Percentiles rank a stretch among this genome's conserved stretches.
Conservation (phyloP, 2,329 filamentous ascomycete species). For the Colletotrichum lini region DNA sequence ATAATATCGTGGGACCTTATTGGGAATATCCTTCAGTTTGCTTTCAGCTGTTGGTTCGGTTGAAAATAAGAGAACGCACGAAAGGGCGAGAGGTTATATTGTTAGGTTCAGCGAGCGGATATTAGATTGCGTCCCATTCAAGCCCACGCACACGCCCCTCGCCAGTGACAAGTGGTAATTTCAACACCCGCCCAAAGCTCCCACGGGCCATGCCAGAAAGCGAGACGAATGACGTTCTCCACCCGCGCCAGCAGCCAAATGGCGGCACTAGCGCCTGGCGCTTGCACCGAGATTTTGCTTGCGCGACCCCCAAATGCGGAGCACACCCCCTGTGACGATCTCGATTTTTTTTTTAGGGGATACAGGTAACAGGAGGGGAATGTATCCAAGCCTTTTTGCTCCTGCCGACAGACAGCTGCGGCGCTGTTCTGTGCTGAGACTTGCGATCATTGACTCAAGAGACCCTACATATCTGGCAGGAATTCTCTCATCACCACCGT, state of each 20-base stretch:
- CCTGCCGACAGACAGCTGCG: neutral
- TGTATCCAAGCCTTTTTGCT: slow-evolving; percentile 26
- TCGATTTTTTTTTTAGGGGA: slow-evolving; percentile 22
- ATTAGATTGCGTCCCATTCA: slow-evolving; percentile 11
- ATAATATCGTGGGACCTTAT: neutral
- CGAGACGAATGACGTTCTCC: slow-evolving; percentile 41
- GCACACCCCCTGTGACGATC: slow-evolving; percentile 40
- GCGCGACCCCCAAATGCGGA: slow-evolving; percentile 25
- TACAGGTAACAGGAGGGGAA: neutral
- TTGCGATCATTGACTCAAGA: neutral
- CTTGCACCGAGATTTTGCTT: slow-evolving; percentile 18
- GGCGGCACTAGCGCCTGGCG: slow-evolving; percentile 34
- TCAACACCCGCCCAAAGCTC: slow-evolving; percentile 38
- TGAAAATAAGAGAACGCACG: neutral
- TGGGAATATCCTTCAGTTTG: neutral
- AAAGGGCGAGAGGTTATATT: slow-evolving; percentile 30
- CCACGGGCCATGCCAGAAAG: slow-evolving; percentile 14
- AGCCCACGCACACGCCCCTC: slow-evolving; percentile 15
- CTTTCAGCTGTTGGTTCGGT: neutral
- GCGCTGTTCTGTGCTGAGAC: neutral
- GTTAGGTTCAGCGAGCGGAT: neutral
- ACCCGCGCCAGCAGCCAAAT: slow-evolving; percentile 24
- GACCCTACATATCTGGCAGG: neutral
- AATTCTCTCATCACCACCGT: neutral
- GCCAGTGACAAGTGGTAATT: slow-evolving; percentile 39